Evolutionary conservation across 257 asterid genomes (phyloP).

Genomic region (Handroanthus guayacan): DNA sequence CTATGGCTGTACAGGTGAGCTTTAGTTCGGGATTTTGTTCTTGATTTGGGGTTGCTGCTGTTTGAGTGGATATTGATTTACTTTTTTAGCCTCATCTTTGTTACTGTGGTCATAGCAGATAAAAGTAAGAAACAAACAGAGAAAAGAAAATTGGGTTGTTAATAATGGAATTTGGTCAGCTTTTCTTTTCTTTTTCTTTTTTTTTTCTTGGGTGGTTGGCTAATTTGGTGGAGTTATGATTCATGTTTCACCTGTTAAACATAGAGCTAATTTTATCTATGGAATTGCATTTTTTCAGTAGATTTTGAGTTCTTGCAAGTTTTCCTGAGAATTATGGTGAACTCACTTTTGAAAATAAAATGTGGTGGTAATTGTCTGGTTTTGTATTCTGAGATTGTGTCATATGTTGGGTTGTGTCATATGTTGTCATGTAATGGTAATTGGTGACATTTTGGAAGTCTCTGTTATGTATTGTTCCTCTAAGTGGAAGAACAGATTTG

Average conservation of each 20-base stretch:
- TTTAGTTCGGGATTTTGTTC: slow-evolving; percentile 16
- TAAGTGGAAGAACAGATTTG: too few relatives aligned
- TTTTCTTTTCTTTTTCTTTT: too few relatives aligned
- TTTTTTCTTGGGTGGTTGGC: too few relatives aligned
- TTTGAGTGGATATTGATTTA: background rate
- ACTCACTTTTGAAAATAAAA: background rate
- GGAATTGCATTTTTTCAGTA: background rate
- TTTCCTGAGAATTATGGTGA: background rate
- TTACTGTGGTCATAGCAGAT: background rate
- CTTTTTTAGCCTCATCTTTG: background rate
- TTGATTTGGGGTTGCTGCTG: slow-evolving; percentile 2
- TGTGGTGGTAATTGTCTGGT: background rate
- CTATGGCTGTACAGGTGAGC: slow-evolving; percentile 57
- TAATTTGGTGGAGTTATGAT: slow-evolving; percentile 1
- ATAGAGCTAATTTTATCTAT: background rate
- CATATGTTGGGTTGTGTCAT: background rate
- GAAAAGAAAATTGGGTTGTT: background rate
- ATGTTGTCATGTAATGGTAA: background rate
- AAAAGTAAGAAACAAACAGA: background rate
- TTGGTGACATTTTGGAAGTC: background rate
- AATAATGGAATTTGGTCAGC: too few relatives aligned
- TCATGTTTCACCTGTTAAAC: background rate
- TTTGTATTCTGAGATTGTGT: slow-evolving; percentile 11
- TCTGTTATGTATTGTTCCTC: background rate
- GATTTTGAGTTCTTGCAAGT: background rate